Base-by-base conservation (phyloP, 495 filamentous ascomycete species). In the Ramalina intermedia region DNA sequence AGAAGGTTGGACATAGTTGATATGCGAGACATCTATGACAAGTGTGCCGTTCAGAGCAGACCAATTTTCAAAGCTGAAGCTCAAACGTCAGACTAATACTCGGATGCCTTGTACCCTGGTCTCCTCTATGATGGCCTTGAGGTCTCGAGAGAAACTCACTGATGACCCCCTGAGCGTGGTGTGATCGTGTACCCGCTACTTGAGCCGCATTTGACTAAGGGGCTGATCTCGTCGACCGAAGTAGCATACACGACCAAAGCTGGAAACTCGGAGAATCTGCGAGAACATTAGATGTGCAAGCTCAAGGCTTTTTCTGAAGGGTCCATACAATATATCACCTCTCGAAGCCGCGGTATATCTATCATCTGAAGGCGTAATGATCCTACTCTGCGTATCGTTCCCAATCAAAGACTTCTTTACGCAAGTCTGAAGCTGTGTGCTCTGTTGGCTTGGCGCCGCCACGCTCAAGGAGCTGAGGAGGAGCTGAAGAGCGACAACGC, bases 1-100 rank as follows among this genome's bases (percentile, higher is more conserved):
- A 27, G 49, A 46, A 14, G 36, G 39, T 52, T 39, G n/a, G 33
- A 52, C 49, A 38, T 47, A 33, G 35, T 52, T 40, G 12, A 52
- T 24, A 23, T 52, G 43, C n/a, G 26, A 21, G n/a, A 52, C 11
- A 23, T 52, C 49, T 18, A 52, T 40, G 43, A 52, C 49, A 26
- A 52, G 42, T 12, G 49, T 52, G 17, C 37, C 42, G 33, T 36
- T 52, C 18, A 52, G 37, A n/a, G 43, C 43, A 6, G 49, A 52
- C 27, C 38, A 52, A 18, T 42, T 27, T 27, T 35, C 26, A 36
- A 52, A 52, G 37, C 49, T 52, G 14, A 16, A 18, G n/a, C n/a
- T 18, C 21, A 13, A 18, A 6, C 1, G 9, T 41, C 5, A 41
- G 38, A 48, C 16, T 48, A 20, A 9, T 37, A 12, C n/a, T 39